Percentiles rank a stretch among this genome's conserved stretches.
Evolutionary conservation across 2,329 filamentous ascomycete genomes (phyloP).

Genomic region (Neofusicoccum cordaticola): DNA sequence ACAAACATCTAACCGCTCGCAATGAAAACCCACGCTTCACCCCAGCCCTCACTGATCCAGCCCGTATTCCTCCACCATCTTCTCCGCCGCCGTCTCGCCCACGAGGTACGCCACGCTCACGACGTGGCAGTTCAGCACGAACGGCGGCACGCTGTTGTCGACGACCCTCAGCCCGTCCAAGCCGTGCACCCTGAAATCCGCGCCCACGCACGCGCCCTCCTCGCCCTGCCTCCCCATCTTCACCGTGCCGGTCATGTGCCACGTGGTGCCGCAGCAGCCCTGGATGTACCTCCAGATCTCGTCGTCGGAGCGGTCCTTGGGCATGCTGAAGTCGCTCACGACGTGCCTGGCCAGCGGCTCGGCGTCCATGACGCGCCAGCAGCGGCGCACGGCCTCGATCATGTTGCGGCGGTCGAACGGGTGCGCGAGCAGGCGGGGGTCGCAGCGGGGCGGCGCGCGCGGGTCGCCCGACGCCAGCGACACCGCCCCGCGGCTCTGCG

Average conservation of each 20-base stretch:
- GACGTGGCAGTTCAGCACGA: constrained; percentile 13
- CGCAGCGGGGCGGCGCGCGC: constrained; percentile 49
- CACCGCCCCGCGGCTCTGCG: constrained; percentile 52
- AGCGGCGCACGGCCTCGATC: constrained; percentile 48
- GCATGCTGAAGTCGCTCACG: constrained; percentile 22
- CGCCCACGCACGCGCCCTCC: constrained; percentile 24
- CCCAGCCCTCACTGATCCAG: neutral
- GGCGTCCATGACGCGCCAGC: constrained; percentile 38
- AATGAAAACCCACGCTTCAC: too few relatives aligned
- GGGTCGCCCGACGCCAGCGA: constrained; percentile 55
- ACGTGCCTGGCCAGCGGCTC: constrained; percentile 45
- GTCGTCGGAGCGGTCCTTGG: constrained; percentile 49
- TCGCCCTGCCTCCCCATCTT: constrained; percentile 50
- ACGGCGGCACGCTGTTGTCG: constrained; percentile 27
- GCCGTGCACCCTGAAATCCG: constrained; percentile 23
- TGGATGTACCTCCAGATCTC: constrained; percentile 50
- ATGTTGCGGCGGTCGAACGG: constrained; percentile 54
- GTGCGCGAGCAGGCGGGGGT: constrained; percentile 53
- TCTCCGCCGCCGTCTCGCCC: constrained; percentile 34
- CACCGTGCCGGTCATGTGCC: constrained; percentile 57
- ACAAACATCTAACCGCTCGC: too few relatives aligned
- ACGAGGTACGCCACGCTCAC: constrained; percentile 30
- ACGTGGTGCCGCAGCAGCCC: constrained; percentile 44
- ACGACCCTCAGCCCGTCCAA: constrained; percentile 24
- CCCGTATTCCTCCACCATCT: constrained; percentile 30